phyloP scores from a whole-genome alignment of 768 basidiomycete genomes.

The Suillus subaureus region DNA sequence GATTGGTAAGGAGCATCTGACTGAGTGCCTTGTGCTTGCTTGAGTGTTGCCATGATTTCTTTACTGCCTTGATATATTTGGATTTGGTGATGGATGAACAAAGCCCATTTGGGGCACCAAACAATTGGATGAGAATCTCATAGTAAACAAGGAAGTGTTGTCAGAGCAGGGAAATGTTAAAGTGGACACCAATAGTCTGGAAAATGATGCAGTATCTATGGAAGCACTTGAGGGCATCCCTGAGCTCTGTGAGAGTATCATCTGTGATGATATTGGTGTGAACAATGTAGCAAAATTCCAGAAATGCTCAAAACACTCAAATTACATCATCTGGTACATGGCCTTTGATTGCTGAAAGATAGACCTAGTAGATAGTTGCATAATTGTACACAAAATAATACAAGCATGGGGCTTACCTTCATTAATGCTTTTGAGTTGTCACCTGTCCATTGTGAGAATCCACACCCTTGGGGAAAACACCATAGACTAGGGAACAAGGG shows the following conservation, averaged over 20 bases:
- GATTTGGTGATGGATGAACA: constrained; percentile 13
- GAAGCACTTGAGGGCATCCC: constrained; percentile 9
- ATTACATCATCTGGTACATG: constrained; percentile 34
- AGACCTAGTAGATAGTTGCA: constrained; percentile 25
- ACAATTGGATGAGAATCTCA: not conserved
- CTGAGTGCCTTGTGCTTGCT: not conserved
- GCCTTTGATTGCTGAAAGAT: constrained; percentile 32
- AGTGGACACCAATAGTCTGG: constrained; percentile 11
- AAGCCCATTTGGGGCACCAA: not conserved
- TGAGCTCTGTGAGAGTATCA: constrained; percentile 9
- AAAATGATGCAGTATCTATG: constrained; percentile 16
- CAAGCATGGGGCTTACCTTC: constrained; percentile 17
- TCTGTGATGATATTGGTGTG: constrained; percentile 12
- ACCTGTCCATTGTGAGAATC: constrained; percentile 11
- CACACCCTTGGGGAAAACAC: not conserved
- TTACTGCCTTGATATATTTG: not conserved
- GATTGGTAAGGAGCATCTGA: not conserved
- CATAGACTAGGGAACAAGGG: constrained; percentile 23
- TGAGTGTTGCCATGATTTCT: not conserved
- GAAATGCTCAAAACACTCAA: constrained; percentile 21
- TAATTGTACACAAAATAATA: not conserved
- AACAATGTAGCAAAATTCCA: constrained; percentile 33
- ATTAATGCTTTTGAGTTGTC: constrained; percentile 28
- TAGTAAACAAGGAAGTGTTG: constrained; percentile 24
- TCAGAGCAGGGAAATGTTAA: constrained; percentile 17